Conservation (phyloP, 352 stramenopile species). For the Pythium sukuiense region DNA sequence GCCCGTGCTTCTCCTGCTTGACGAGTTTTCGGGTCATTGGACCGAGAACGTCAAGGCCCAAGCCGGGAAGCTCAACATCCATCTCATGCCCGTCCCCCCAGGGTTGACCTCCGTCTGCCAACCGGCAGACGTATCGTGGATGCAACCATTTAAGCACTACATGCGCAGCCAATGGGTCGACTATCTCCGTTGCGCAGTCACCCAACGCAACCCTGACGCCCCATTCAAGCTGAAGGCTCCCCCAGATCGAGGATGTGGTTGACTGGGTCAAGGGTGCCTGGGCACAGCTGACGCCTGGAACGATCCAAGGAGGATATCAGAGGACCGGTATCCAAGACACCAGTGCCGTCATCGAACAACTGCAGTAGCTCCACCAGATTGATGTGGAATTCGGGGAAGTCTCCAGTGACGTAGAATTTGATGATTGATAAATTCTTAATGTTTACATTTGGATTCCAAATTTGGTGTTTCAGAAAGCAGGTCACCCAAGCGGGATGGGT, state of each 20-base stretch:
- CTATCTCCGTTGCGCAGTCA: neutral
- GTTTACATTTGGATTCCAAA: too few relatives aligned
- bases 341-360: neutral
- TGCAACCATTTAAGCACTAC: conserved; percentile 7
- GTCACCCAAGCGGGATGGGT: too few relatives aligned
- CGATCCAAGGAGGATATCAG: neutral
- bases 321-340: neutral
- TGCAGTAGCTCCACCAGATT: neutral
- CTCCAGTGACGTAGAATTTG: neutral
- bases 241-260: neutral
- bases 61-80: conserved; percentile 25
- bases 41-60: conserved; percentile 20
- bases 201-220: neutral
- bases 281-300: neutral
- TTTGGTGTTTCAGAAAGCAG: too few relatives aligned
- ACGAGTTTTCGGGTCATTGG: conserved; percentile 37
- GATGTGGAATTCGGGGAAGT: neutral
- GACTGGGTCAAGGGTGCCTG: neutral
- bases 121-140: conserved; percentile 7
- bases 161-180: neutral
- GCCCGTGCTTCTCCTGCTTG: conserved; percentile 29
- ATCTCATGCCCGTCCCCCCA: conserved; percentile 27
- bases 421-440: too few relatives aligned
- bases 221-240: conserved; percentile 1
- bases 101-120: conserved; percentile 21